Conservation (phyloP, 768 basidiomycete species). For the Phanerochaete sordida region DNA sequence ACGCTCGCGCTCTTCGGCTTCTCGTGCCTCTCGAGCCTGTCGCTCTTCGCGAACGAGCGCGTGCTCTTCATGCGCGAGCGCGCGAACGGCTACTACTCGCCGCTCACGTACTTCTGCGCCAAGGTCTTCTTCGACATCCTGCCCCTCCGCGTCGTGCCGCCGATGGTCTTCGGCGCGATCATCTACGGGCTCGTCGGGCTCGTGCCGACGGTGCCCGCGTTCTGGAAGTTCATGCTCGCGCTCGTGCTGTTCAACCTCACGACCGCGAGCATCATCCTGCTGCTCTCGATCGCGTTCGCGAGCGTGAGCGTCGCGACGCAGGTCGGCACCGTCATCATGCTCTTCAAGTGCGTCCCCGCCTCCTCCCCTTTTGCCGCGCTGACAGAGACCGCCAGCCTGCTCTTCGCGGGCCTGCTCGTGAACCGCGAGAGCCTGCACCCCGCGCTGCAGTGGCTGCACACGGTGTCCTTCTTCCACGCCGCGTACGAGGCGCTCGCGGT, state of each 20-base stretch:
- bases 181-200: conserved; percentile 94
- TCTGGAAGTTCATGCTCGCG: conserved; percentile 98
- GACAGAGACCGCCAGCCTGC: conserved; percentile 49
- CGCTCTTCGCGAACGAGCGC: conserved; percentile 92
- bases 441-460: conserved; percentile 81
- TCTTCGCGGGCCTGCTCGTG: conserved; percentile 94
- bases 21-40: conserved; percentile 91
- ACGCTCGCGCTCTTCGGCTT: conserved; percentile 96
- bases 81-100: conserved; percentile 96
- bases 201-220: conserved; percentile 82
- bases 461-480: conserved; percentile 96
- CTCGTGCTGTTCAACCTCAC: conserved; percentile 96
- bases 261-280: conserved; percentile 87
- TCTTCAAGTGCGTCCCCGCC: conserved; percentile 80
- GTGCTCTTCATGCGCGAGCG: conserved; percentile 98
- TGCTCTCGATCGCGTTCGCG: conserved; percentile 86
- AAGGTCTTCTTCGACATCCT: conserved; percentile 98
- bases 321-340: conserved; percentile 93
- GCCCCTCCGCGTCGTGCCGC: conserved; percentile 91
- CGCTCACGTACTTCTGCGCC: conserved; percentile 94
- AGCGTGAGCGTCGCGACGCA: conserved; percentile 88
- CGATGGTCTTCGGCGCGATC: conserved; percentile 93
- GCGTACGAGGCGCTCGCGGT: conserved; percentile 98
- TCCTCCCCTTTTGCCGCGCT: not conserved
- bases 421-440: conserved; percentile 83